Base-by-base conservation (phyloP, 2,329 filamentous ascomycete genomes). In the Chrysoporthe cubensis region DNA sequence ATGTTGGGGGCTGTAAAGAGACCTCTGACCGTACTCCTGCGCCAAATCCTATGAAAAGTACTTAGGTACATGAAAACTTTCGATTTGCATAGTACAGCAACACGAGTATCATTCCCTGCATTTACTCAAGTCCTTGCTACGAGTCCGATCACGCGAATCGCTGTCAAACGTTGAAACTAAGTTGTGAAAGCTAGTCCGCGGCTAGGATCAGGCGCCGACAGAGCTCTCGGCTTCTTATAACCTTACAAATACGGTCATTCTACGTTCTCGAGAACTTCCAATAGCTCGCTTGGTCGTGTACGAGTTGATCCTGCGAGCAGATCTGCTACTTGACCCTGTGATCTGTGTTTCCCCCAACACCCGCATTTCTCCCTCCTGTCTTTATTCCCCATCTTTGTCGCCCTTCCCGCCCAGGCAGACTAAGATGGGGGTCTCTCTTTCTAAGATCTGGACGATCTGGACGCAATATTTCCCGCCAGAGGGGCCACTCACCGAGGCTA, bases 401-500 rank as follows among this genome's bases (percentile, higher is more conserved):
- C 7, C 50, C 26, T 54, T 54, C 50, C 44, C 46, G 34, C 14
- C 40, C 21, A 26, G n/a, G 57, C 18, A 26, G 14, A 44, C 1
- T 32, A 61, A 50, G 6, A 72, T 64, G 59, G 62, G 48, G 2
- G 65, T 70, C 54, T 70, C 69, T 21, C 59, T 68, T 16, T 48
- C 21, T 40, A 59, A 4, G 50, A 11, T 54, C 50, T 14, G 50
- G 50, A 56, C 66, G 8, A 52, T 52, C 2, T 72, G 71, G 71
- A 72, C 72, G 18, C 72, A 74, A 50, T 66, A 71, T 50, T 74
- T 74, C 59, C 70, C 72, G 11, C 72, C 54, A 60, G 65, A 60
- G 44, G 71, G 69, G 1, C 64, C 71, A 2, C 59, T 72, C 11
- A 72, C 67, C 0, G 68, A 71, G 46, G 56, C 50, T 13, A 73